phyloP scores from a whole-genome alignment of 306 rosid genomes.

The Canavalia ensiformis region DNA sequence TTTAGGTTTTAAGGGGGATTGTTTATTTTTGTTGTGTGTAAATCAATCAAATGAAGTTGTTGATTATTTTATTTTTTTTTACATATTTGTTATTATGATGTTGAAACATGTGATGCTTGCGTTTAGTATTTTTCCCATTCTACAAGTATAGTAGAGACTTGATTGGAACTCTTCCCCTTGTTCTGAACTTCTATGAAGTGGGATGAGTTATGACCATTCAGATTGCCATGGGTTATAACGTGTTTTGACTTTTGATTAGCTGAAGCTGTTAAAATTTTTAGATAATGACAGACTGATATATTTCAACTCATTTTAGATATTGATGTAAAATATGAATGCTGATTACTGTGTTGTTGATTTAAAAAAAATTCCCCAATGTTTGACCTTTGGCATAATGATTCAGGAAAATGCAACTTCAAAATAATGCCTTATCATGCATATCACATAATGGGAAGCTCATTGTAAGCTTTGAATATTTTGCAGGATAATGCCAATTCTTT shows the following conservation, averaged over 20 bases:
- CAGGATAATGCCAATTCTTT: constrained; percentile 96
- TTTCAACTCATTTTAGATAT: constrained; percentile 26
- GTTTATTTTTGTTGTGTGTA: constrained; percentile 8
- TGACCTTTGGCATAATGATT: constrained; percentile 37
- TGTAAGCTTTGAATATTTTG: constrained; percentile 42
- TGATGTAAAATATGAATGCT: constrained; percentile 24
- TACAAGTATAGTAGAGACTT: constrained; percentile 9
- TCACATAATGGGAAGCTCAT: constrained; percentile 20
- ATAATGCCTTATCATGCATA: constrained; percentile 32
- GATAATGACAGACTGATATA: constrained; percentile 14
- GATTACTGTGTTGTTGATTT: constrained; percentile 26
- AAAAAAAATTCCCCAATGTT: constrained; percentile 16
- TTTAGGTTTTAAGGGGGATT: constrained; percentile 23
- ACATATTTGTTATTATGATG: background rate
- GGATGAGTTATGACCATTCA: constrained; percentile 1
- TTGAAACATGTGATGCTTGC: constrained; percentile 29
- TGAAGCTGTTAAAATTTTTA: constrained; percentile 28
- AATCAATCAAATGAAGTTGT: constrained; percentile 13
- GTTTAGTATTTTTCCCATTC: constrained; percentile 36
- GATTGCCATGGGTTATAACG: constrained; percentile 18
- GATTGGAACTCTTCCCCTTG: constrained; percentile 11
- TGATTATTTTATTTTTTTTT: constrained; percentile 14
- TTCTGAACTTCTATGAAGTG: constrained; percentile 31
- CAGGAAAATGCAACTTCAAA: constrained; percentile 40
- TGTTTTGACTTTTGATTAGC: constrained; percentile 43